A percentile compares a stretch with the other conserved stretches of the same genome.
Conservation (phyloP, 192 early-diverging fungal species). For the Mycoemilia scoparia region DNA sequence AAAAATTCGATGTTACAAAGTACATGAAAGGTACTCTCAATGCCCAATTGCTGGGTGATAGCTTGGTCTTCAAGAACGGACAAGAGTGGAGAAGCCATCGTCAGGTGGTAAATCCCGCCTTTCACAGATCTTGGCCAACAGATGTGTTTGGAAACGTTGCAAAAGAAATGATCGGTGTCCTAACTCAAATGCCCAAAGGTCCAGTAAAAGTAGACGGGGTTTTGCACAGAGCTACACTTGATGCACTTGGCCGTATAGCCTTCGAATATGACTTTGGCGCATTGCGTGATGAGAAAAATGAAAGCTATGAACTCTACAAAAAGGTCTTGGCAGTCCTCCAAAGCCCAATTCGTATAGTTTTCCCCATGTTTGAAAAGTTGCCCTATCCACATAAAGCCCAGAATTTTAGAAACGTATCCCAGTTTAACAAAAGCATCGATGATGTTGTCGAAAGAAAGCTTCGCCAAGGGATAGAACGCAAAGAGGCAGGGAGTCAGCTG, state of each 20-base stretch:
- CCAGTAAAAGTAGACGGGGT: constrained; percentile 11
- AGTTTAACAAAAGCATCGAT: constrained; percentile 25
- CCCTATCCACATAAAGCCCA: constrained; percentile 16
- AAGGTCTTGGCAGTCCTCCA: constrained; percentile 22
- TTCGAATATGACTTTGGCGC: constrained; percentile 27
- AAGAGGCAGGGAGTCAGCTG: constrained; percentile 3
- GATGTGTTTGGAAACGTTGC: too few relatives aligned
- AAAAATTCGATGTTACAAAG: too few relatives aligned
- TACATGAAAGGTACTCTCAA: too few relatives aligned
- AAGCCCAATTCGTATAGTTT: constrained; percentile 24
- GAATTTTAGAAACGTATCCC: constrained; percentile 17
- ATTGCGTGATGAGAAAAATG: constrained; percentile 17
- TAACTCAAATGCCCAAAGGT: constrained; percentile 9
- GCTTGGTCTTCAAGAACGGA: constrained; percentile 26
- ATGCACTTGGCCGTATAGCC: constrained; percentile 21
- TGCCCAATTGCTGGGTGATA: too few relatives aligned
- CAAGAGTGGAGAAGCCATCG: constrained; percentile 23
- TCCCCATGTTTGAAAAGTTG: constrained; percentile 27
- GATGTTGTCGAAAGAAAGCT: constrained; percentile 12
- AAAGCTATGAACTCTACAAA: constrained; percentile 23
- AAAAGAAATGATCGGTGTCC: constrained; percentile 10
- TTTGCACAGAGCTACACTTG: constrained; percentile 20
- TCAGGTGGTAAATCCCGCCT: constrained; percentile 19
- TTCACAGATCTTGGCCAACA: constrained; percentile 24
- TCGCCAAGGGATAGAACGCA: constrained; percentile 9